These are phyloP conservation scores for Geotrichum histeridarum DNA, from an alignment of 1,139 yeast species.

Conservation along the genomic window DNA sequence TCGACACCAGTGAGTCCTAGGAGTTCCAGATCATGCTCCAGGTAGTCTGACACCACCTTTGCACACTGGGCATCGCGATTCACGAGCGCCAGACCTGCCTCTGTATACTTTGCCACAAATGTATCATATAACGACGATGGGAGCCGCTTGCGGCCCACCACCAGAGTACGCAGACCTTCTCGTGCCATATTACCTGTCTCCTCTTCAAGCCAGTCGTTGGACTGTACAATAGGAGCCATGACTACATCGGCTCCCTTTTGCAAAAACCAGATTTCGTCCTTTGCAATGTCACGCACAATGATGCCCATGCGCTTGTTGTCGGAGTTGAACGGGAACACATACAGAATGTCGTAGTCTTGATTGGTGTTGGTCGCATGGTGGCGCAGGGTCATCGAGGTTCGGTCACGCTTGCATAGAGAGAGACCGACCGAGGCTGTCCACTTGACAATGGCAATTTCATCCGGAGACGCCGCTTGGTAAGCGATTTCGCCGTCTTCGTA, in stretches of 20 bases:
- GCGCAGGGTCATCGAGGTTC: constrained; percentile 62
- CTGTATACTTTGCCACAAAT: constrained; percentile 61
- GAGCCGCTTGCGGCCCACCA: constrained; percentile 76
- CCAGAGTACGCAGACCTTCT: constrained; percentile 93
- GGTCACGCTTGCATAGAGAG: constrained; percentile 72
- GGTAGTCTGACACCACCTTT: constrained; percentile 56
- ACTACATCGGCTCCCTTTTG: constrained; percentile 97
- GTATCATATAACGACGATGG: constrained; percentile 50
- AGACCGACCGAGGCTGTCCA: constrained; percentile 86
- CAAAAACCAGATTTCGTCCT: constrained; percentile 74
- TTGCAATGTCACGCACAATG: constrained; percentile 57
- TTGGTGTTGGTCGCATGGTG: constrained; percentile 57
- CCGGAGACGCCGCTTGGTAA: constrained; percentile 98
- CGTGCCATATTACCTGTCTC: constrained; percentile 97
- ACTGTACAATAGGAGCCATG: constrained; percentile 77
- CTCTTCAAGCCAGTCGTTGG: constrained; percentile 95
- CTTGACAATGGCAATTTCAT: constrained; percentile 93
- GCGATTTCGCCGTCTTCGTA: constrained; percentile 58
- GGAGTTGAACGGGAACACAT: constrained; percentile 89
- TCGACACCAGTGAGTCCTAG: constrained; percentile 96
- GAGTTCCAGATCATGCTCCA: constrained; percentile 81
- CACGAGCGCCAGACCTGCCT: constrained; percentile 73
- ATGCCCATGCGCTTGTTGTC: constrained; percentile 97
- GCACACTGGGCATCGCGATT: constrained; percentile 74
- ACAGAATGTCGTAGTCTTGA: constrained; percentile 61